Conservation (phyloP, 2,329 filamentous ascomycete species). For the Decorospora gaudefroyi region DNA sequence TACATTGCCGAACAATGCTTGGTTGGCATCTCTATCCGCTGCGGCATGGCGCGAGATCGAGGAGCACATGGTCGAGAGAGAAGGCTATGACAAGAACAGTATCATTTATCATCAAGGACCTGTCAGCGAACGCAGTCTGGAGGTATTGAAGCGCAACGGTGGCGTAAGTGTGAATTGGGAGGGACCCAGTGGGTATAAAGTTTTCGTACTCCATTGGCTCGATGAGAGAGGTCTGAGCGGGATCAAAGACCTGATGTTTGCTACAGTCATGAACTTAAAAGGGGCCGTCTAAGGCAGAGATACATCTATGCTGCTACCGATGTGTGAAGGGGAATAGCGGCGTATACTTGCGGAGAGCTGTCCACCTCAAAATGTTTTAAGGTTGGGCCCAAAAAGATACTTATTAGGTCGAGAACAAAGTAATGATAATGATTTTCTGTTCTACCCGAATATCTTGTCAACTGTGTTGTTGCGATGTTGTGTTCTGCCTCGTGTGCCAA, state of each 20-base stretch:
- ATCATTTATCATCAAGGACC: constrained; percentile 54
- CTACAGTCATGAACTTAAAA: constrained; percentile 77
- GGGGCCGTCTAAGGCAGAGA: not conserved
- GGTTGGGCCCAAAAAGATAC: no score
- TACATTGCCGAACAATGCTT: constrained; percentile 54
- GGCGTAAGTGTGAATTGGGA: constrained; percentile 72
- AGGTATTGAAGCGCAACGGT: constrained; percentile 64
- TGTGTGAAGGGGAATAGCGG: no score
- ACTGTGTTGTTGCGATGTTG: no score
- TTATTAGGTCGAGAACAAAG: no score
- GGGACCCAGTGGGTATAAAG: constrained; percentile 74
- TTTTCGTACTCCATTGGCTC: constrained; percentile 71
- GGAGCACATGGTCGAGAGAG: constrained; percentile 48
- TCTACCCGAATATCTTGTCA: no score
- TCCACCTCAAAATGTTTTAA: no score
- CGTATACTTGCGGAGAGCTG: no score
- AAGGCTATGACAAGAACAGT: constrained; percentile 25
- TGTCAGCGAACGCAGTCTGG: constrained; percentile 69
- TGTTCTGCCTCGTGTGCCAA: no score
- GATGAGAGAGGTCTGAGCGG: constrained; percentile 67
- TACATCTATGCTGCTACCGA: not conserved
- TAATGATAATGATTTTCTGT: no score
- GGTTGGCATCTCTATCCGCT: constrained; percentile 53
- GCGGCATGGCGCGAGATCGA: constrained; percentile 56
- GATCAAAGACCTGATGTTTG: constrained; percentile 73